A percentile compares a stretch with the other conserved stretches of the same genome.
phyloP scores from a whole-genome alignment of 345 rosid genomes.

The Hirschfeldia incana region DNA sequence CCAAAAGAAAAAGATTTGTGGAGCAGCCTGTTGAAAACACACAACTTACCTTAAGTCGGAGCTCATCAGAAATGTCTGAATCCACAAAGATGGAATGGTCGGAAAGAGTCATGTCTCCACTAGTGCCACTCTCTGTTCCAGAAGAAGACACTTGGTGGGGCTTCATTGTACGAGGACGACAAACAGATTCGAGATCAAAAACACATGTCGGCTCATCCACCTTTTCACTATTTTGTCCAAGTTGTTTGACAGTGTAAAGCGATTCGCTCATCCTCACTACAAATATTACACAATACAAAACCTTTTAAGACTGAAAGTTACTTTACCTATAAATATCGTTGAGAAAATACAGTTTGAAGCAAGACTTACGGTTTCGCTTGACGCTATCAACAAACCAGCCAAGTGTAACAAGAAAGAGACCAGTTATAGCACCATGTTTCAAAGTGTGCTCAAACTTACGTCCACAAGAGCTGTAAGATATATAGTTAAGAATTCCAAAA shows the following conservation, averaged over 20 bases:
- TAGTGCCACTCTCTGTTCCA: constrained; percentile 47
- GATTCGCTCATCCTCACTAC: constrained; percentile 92
- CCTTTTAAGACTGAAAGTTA: neutral
- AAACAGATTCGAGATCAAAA: neutral
- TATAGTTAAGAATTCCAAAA: constrained; percentile 47
- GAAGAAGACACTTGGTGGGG: constrained; percentile 41
- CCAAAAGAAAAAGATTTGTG: neutral
- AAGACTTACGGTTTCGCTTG: constrained; percentile 64
- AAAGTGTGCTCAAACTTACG: constrained; percentile 89
- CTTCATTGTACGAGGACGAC: neutral
- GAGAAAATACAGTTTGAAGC: neutral
- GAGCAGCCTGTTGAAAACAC: neutral
- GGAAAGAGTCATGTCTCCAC: constrained; percentile 46
- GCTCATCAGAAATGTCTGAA: constrained; percentile 62
- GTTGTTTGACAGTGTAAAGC: constrained; percentile 65
- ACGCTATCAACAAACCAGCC: constrained; percentile 99
- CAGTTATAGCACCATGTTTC: constrained; percentile 81
- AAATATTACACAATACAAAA: constrained; percentile 1
- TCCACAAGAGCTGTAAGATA: constrained; percentile 72
- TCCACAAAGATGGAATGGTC: constrained; percentile 62
- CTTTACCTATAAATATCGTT: neutral
- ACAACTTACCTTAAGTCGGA: constrained; percentile 62
- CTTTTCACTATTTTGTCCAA: constrained; percentile 38
- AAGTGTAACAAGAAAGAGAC: constrained; percentile 76
- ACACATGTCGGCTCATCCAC: neutral